These are phyloP conservation scores for Penicillium sp. DNA, from an alignment of 2,329 filamentous ascomycete species.

Conservation along the genomic window DNA sequence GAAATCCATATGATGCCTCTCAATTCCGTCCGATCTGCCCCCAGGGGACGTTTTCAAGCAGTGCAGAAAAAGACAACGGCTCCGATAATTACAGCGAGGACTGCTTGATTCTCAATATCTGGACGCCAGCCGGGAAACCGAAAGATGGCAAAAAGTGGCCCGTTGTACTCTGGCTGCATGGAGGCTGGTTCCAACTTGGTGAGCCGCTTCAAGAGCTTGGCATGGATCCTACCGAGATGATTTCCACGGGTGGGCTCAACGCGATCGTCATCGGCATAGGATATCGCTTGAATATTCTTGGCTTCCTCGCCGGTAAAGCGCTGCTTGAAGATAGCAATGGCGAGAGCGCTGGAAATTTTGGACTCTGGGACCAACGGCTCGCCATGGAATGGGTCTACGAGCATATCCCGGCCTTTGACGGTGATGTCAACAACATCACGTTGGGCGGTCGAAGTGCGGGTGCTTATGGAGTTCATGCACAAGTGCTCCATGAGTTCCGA, in stretches of 20 bases:
- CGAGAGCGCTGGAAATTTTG: constrained; percentile 42
- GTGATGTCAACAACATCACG: constrained; percentile 50
- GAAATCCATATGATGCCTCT: constrained; percentile 40
- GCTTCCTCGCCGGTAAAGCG: constrained; percentile 49
- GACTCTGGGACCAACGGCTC: constrained; percentile 52
- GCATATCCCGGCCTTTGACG: constrained; percentile 51
- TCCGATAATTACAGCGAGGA: constrained; percentile 46
- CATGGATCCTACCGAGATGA: constrained; percentile 49
- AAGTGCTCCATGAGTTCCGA: constrained; percentile 45
- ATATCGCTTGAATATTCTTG: constrained; percentile 53
- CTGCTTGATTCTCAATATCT: constrained; percentile 54
- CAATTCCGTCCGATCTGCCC: constrained; percentile 44
- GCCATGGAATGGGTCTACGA: constrained; percentile 55
- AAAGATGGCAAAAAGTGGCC: constrained; percentile 28
- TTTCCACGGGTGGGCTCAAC: constrained; percentile 32
- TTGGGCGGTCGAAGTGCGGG: constrained; percentile 49
- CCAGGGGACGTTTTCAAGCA: constrained; percentile 37
- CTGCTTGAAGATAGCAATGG: constrained; percentile 32
- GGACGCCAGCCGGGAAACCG: constrained; percentile 41
- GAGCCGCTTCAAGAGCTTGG: constrained; percentile 46
- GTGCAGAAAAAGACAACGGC: constrained; percentile 16
- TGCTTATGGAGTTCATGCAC: constrained; percentile 40
- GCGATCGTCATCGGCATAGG: constrained; percentile 50
- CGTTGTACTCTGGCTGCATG: constrained; percentile 38
- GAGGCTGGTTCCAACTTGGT: constrained; percentile 54